Conservation (phyloP, 164 flowering plant species). For the Piper betle region DNA sequence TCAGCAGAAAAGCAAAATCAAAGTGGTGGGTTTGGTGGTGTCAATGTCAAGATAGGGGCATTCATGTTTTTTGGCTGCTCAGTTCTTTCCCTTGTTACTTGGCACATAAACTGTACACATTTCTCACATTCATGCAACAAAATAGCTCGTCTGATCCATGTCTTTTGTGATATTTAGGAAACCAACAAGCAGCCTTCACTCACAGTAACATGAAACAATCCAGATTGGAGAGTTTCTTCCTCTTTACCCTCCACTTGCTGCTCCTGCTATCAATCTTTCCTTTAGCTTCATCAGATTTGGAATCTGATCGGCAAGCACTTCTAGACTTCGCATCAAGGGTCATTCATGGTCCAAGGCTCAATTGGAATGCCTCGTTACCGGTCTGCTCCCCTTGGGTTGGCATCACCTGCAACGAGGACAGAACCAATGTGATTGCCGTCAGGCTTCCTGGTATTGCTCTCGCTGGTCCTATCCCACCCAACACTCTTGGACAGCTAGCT, state of each 20-base stretch:
- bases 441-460: slow-evolving; percentile 60
- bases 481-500: slow-evolving; percentile 43
- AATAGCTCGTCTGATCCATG: neutral
- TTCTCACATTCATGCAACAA: neutral
- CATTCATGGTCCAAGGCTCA: slow-evolving; percentile 46
- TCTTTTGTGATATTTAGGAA: neutral
- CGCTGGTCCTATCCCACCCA: slow-evolving; percentile 40
- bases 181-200: neutral
- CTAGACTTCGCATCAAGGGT: slow-evolving; percentile 39
- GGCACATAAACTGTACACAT: too few relatives aligned
- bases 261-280: slow-evolving; percentile 8
- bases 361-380: slow-evolving; percentile 35
- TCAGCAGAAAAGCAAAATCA: too few relatives aligned
- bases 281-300: slow-evolving; percentile 28
- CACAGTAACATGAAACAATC: slow-evolving; percentile 14
- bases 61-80: too few relatives aligned
- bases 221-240: slow-evolving; percentile 4
- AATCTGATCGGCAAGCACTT: slow-evolving; percentile 52
- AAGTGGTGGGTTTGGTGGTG: neutral
- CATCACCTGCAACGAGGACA: slow-evolving; percentile 29
- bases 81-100: too few relatives aligned
- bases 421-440: slow-evolving; percentile 27
- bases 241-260: neutral
- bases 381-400: slow-evolving; percentile 65
- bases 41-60: neutral